phyloP scores from a whole-genome alignment of 2,329 filamentous ascomycete genomes.

The Septoria linicola region DNA sequence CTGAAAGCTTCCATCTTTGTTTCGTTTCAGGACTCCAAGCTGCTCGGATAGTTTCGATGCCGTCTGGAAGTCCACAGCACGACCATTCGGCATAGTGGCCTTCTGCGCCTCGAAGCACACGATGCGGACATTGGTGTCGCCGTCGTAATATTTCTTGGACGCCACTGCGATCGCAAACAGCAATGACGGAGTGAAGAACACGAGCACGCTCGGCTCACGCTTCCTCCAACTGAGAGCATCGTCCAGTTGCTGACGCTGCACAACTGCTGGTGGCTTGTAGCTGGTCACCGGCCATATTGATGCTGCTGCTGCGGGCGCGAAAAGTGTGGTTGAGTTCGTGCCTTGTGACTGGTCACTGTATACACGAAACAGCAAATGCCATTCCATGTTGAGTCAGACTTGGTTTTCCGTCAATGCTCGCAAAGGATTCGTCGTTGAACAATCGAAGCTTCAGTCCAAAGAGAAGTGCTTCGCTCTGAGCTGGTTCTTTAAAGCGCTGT shows the following conservation, averaged over 20 bases:
- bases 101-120: constrained; percentile 3
- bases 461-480: no score
- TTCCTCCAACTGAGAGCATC: constrained; percentile 12
- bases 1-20: constrained; percentile 1
- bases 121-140: constrained; percentile 13
- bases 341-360: constrained; percentile 15
- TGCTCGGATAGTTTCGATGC: constrained; percentile 3
- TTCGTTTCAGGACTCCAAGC: not conserved
- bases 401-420: not conserved
- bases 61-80: constrained; percentile 1
- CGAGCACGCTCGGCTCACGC: constrained; percentile 6
- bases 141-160: not conserved
- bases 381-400: not conserved
- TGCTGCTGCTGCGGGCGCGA: constrained; percentile 11
- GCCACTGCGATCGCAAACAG: constrained; percentile 16
- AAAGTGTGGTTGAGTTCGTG: constrained; percentile 6
- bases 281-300: not conserved
- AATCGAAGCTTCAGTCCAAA: no score
- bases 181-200: constrained; percentile 19
- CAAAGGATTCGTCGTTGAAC: not conserved
- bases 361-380: constrained; percentile 13
- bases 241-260: constrained; percentile 4
- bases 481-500: not conserved
- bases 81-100: constrained; percentile 4
- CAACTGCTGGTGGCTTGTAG: not conserved